phyloP scores from a whole-genome alignment of 441 rosid genomes.

The Mallotus repandus region DNA sequence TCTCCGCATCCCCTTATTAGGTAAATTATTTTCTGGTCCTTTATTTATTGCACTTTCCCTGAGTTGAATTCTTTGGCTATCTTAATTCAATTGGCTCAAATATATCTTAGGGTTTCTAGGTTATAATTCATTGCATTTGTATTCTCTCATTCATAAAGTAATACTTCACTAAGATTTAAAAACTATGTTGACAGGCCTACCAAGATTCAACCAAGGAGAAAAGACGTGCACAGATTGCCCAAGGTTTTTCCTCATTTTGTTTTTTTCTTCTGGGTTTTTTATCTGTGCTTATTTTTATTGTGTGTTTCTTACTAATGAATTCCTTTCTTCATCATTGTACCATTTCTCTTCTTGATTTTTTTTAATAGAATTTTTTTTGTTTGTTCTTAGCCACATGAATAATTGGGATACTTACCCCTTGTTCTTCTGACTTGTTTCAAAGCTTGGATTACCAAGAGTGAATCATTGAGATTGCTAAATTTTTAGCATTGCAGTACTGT shows the following conservation, averaged over 20 bases:
- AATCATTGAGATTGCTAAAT: slow-evolving; percentile 1
- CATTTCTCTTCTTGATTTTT: neutral
- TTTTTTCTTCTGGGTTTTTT: neutral
- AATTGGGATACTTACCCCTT: neutral
- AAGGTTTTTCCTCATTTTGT: slow-evolving; percentile 52
- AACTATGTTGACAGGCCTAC: slow-evolving; percentile 56
- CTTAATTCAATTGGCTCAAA: neutral
- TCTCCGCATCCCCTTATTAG: too few species aligned
- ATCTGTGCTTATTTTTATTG: neutral
- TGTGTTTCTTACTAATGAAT: neutral
- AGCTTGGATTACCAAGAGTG: neutral
- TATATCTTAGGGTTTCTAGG: too few species aligned
- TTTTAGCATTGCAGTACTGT: slow-evolving; percentile 3
- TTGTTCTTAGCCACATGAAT: neutral
- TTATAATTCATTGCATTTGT: neutral
- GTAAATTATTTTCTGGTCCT: neutral
- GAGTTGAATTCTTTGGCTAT: neutral
- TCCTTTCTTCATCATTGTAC: neutral
- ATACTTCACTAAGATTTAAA: neutral
- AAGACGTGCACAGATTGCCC: slow-evolving; percentile 94
- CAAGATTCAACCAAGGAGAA: slow-evolving; percentile 96
- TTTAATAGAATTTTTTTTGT: neutral
- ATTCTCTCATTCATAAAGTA: neutral
- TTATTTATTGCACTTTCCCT: neutral
- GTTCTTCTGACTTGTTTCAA: neutral